These are phyloP conservation scores for Strigomonas culicis DNA, from an alignment of 208 protist genomes.

Conservation along the genomic window DNA sequence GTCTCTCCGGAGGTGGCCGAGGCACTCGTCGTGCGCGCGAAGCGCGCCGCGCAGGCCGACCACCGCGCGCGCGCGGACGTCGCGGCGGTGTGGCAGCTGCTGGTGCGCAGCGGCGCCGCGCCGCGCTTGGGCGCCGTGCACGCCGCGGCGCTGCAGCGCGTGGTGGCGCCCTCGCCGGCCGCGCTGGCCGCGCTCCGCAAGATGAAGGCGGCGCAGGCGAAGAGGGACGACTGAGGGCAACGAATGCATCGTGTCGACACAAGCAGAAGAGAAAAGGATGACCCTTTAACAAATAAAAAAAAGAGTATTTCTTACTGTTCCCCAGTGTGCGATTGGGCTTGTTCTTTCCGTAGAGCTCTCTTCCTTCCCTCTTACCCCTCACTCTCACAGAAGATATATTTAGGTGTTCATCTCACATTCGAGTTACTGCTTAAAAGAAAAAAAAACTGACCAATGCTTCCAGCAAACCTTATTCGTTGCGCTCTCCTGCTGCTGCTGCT, in stretches of 20 bases:
- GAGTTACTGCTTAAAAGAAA: background rate
- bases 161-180: slow-evolving; percentile 5
- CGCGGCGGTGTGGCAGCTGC: background rate
- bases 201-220: slow-evolving; percentile 5
- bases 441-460: background rate
- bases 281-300: background rate
- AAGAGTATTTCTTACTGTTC: too few relatives aligned
- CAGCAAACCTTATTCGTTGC: background rate
- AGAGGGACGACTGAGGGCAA: too few relatives aligned
- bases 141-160: slow-evolving; percentile 12
- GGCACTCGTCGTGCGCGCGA: slow-evolving; percentile 51
- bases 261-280: too few relatives aligned
- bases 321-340: too few relatives aligned
- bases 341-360: too few relatives aligned
- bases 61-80: background rate
- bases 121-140: slow-evolving; percentile 16
- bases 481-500: background rate
- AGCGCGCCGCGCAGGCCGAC: slow-evolving; percentile 11
- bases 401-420: background rate
- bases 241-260: too few relatives aligned
- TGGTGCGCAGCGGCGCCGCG: background rate
- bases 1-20: slow-evolving; percentile 43
- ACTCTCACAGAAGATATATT: too few relatives aligned
- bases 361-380: too few relatives aligned
- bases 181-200: slow-evolving; percentile 11